These are phyloP conservation scores for Auricularia cornea DNA, from an alignment of 768 basidiomycete genomes.

Conservation along the genomic window DNA sequence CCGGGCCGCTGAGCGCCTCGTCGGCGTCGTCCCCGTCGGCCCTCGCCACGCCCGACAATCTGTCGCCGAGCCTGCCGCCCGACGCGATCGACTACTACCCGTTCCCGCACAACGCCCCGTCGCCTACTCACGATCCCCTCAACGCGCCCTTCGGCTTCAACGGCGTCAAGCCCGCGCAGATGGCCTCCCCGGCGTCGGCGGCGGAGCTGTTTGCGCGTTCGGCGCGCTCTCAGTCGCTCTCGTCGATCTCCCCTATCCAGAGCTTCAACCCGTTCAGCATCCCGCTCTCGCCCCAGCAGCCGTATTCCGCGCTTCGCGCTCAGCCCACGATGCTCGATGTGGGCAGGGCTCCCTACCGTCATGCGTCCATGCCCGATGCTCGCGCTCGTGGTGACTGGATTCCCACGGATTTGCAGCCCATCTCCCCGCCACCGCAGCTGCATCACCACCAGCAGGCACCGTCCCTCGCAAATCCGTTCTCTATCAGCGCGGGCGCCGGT, in stretches of 20 bases:
- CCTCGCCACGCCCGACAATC: conserved; percentile 44
- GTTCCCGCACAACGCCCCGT: conserved; percentile 25
- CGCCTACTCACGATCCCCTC: background rate
- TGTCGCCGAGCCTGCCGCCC: conserved; percentile 68
- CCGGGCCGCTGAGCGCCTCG: conserved; percentile 7
- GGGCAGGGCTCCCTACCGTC: background rate
- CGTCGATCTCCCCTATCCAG: background rate
- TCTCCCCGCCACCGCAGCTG: background rate
- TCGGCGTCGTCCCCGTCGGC: conserved; percentile 7
- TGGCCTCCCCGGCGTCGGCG: background rate
- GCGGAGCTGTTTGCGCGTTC: background rate
- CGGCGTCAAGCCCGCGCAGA: background rate
- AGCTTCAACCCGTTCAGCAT: background rate
- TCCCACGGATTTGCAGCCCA: background rate
- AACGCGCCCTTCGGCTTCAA: background rate
- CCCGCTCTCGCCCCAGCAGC: background rate
- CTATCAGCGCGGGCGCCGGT: background rate
- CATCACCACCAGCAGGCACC: background rate
- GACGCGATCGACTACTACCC: conserved; percentile 64
- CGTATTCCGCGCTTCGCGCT: background rate
- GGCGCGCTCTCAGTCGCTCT: background rate
- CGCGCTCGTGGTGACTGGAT: background rate
- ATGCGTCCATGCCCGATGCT: background rate
- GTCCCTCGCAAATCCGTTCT: background rate
- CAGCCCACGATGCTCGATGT: background rate